Conservation (phyloP, 1,284 basidiomycete genomes). For the Singerocomus inundabilis region DNA sequence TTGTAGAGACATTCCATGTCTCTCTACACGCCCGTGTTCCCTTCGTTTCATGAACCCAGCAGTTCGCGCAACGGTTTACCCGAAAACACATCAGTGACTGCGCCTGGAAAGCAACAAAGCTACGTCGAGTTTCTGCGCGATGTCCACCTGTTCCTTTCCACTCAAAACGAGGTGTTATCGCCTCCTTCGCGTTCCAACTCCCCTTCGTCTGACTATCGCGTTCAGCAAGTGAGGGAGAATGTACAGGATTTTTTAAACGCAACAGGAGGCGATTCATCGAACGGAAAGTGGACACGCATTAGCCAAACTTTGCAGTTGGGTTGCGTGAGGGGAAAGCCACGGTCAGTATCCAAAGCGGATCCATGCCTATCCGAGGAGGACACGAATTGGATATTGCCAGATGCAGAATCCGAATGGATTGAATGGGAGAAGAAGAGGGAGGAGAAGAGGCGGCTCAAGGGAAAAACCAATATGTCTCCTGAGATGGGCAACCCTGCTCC, state of each 20-base stretch:
- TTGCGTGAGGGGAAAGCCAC: constrained; percentile 29
- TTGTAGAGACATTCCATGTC: constrained; percentile 24
- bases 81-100: neutral
- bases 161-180: constrained; percentile 32
- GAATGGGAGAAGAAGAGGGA: constrained; percentile 33
- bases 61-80: constrained; percentile 7
- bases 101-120: constrained; percentile 12
- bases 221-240: constrained; percentile 24
- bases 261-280: constrained; percentile 15
- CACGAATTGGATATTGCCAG: constrained; percentile 34
- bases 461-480: constrained; percentile 20
- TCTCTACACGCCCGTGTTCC: constrained; percentile 36
- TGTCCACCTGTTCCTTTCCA: constrained; percentile 33
- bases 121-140: constrained; percentile 32
- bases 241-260: constrained; percentile 18
- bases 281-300: constrained; percentile 27
- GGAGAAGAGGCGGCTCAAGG: constrained; percentile 18
- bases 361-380: constrained; percentile 10
- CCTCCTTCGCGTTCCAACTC: constrained; percentile 31
- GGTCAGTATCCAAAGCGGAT: constrained; percentile 8
- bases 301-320: constrained; percentile 32
- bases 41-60: constrained; percentile 16
- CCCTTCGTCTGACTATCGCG: constrained; percentile 22
- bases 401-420: constrained; percentile 35
- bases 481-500: constrained; percentile 1